Evolutionary conservation across 2,329 filamentous ascomycete genomes (phyloP).

Genomic region (Claviceps sp.): DNA sequence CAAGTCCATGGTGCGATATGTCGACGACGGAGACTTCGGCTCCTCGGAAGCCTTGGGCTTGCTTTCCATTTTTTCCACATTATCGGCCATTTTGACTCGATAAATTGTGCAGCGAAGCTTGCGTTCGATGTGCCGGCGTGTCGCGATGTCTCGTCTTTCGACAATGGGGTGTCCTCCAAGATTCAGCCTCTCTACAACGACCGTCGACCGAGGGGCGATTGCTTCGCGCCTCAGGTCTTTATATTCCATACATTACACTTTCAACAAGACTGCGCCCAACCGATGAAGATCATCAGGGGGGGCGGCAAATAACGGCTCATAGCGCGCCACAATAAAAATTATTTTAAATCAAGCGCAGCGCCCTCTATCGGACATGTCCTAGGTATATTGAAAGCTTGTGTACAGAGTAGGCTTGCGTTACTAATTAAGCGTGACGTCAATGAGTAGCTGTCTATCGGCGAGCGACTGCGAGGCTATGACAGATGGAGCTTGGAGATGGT

Average conservation of each 20-base stretch:
- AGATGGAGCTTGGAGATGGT: background rate
- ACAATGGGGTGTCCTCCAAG: background rate
- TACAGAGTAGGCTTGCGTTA: background rate
- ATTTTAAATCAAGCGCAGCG: background rate
- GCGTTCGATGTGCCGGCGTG: background rate
- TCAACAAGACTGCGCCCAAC: too few species aligned
- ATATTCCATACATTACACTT: background rate
- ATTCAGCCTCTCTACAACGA: background rate
- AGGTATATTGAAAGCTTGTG: background rate
- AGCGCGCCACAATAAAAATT: background rate
- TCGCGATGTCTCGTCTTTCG: background rate
- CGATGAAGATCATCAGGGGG: too few species aligned
- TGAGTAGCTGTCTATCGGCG: background rate
- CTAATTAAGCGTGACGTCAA: background rate
- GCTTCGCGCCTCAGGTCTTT: background rate
- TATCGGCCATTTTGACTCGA: background rate
- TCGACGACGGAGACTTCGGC: background rate
- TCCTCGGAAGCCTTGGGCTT: background rate
- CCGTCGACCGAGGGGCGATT: too few species aligned
- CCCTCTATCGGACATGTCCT: background rate
- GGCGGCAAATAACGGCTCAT: too few species aligned
- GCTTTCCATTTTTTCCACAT: too few species aligned
- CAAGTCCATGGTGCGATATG: background rate
- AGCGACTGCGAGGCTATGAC: background rate
- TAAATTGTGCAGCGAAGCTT: background rate